Evolutionary conservation across 805 yeast species (phyloP).

Genomic region (Saccharomyces mikatae): DNA sequence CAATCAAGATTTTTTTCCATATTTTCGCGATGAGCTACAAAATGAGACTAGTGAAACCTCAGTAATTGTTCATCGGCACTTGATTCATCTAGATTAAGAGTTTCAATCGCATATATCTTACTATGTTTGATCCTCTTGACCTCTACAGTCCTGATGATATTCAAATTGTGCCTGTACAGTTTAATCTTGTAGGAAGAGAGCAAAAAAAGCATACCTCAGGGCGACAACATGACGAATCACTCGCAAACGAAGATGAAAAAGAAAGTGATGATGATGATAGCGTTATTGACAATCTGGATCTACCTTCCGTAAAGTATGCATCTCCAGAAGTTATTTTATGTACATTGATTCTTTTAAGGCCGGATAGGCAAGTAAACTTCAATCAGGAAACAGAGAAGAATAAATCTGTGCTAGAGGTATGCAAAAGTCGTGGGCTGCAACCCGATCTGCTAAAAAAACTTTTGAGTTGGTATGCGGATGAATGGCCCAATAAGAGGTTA

Average conservation of each 20-base stretch:
- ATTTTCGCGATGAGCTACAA: conserved; percentile 1
- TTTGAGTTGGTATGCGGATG: conserved; percentile 37
- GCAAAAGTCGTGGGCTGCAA: conserved; percentile 32
- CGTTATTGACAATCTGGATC: conserved; percentile 47
- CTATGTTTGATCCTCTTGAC: conserved; percentile 33
- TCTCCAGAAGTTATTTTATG: conserved; percentile 39
- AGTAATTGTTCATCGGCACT: background rate
- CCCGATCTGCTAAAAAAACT: conserved; percentile 21
- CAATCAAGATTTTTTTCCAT: background rate
- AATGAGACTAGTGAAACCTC: background rate
- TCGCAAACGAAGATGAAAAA: background rate
- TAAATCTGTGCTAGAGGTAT: conserved; percentile 14
- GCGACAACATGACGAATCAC: background rate
- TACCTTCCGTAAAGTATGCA: conserved; percentile 44
- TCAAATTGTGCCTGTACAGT: background rate
- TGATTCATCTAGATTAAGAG: background rate
- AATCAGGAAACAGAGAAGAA: conserved; percentile 5
- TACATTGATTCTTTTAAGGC: conserved; percentile 42
- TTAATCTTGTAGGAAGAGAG: background rate
- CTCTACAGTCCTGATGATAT: conserved; percentile 24
- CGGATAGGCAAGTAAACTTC: conserved; percentile 47
- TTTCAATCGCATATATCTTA: background rate
- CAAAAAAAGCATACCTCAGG: background rate
- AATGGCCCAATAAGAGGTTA: conserved; percentile 30
- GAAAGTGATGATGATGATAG: conserved; percentile 17